Conservation (phyloP, 371 early-diverging fungal species). For the Nematocida sp. region DNA sequence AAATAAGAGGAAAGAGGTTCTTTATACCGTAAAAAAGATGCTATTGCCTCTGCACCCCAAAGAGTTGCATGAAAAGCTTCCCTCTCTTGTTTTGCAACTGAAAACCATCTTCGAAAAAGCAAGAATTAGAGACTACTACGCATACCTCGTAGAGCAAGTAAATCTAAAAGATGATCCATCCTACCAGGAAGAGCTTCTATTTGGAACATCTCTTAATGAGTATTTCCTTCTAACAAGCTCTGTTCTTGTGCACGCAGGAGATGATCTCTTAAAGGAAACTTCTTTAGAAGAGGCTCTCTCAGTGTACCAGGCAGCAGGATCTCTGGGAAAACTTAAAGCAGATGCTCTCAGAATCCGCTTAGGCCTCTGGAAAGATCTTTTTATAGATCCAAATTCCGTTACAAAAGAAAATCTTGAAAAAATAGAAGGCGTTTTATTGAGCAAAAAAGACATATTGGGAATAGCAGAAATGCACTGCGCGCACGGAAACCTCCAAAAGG, state of each 20-base stretch:
- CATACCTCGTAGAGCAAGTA: background rate
- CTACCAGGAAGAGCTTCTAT: background rate
- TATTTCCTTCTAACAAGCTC: background rate
- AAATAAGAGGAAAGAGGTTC: slow-evolving; percentile 19
- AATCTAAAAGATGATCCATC: background rate
- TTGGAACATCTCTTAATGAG: background rate
- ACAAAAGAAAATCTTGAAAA: slow-evolving; percentile 5
- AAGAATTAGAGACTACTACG: background rate
- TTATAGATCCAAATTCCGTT: background rate
- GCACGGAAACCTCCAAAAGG: slow-evolving; percentile 13
- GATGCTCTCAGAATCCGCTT: slow-evolving; percentile 8
- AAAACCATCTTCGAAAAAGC: background rate
- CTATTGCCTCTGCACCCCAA: background rate
- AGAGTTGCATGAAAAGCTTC: background rate
- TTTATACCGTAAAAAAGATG: slow-evolving; percentile 4
- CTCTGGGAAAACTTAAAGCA: background rate
- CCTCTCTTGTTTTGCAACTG: background rate
- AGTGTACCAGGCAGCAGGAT: slow-evolving; percentile 13
- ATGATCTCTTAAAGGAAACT: slow-evolving; percentile 11
- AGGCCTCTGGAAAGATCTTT: slow-evolving; percentile 43
- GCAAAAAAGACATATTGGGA: slow-evolving; percentile 3
- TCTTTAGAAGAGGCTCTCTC: slow-evolving; percentile 24
- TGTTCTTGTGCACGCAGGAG: slow-evolving; percentile 7
- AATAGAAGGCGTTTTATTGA: slow-evolving; percentile 30
- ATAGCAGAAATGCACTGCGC: slow-evolving; percentile 20